phyloP scores from a whole-genome alignment of 2,329 filamentous ascomycete species.

The Pezicula radicicola region DNA sequence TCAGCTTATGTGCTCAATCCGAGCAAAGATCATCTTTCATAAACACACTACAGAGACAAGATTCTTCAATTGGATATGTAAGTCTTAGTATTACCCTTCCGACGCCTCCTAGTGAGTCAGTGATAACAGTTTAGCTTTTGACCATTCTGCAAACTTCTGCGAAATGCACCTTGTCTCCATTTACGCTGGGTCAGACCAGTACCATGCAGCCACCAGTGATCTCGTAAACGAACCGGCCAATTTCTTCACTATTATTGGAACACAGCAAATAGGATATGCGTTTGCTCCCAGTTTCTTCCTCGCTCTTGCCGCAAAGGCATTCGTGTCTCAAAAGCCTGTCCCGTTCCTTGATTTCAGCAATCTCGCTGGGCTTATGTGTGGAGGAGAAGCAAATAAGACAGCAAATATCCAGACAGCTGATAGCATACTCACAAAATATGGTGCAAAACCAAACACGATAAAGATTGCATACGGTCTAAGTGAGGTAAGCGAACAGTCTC shows the following conservation, averaged over 20 bases:
- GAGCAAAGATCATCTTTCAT: not conserved
- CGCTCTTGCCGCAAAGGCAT: not conserved
- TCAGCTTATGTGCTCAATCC: not conserved
- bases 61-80: not conserved
- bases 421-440: not conserved
- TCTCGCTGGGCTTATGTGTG: not conserved
- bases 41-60: not conserved
- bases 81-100: not conserved
- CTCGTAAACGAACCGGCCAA: not conserved
- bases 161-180: not conserved
- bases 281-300: not conserved
- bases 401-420: not conserved
- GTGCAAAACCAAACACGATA: not conserved
- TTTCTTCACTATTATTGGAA: not conserved
- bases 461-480: not conserved
- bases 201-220: not conserved
- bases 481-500: not conserved
- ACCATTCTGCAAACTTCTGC: not conserved
- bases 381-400: not conserved
- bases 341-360: not conserved
- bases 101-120: not conserved
- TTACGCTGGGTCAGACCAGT: not conserved
- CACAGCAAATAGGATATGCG: not conserved
- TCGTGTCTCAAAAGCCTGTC: not conserved
- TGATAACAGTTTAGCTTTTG: not conserved